Percentiles rank a stretch among this genome's conserved stretches.
These are phyloP conservation scores for Mariannaea elegans DNA, from an alignment of 2,329 filamentous ascomycete species.

Conservation along the genomic window DNA sequence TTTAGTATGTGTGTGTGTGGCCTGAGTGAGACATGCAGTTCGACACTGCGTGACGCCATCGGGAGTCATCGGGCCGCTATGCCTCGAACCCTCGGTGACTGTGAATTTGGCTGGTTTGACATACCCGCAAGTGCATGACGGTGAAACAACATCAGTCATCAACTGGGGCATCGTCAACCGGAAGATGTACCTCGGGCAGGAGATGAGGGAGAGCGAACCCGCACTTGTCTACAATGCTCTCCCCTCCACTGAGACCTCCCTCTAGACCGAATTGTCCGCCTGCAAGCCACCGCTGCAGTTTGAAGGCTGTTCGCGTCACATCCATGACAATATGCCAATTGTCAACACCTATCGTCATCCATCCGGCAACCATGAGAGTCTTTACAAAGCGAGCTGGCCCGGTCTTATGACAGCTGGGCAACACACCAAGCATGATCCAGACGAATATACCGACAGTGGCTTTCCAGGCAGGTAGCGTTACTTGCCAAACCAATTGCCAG, in stretches of 20 bases:
- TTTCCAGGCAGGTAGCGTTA: slow-evolving; percentile 57
- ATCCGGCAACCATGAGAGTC: slow-evolving; percentile 53
- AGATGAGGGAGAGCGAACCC: slow-evolving; percentile 34
- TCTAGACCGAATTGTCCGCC: slow-evolving; percentile 27
- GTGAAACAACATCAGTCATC: slow-evolving; percentile 10
- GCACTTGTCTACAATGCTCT: slow-evolving; percentile 38
- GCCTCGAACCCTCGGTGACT: neutral
- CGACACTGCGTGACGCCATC: slow-evolving; percentile 18
- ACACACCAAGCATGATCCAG: slow-evolving; percentile 57
- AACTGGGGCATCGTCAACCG: slow-evolving; percentile 27
- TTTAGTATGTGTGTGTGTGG: neutral
- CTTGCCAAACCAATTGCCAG: slow-evolving; percentile 58
- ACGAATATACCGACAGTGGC: slow-evolving; percentile 57
- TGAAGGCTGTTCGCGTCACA: slow-evolving; percentile 48
- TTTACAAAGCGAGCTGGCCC: slow-evolving; percentile 56
- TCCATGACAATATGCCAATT: slow-evolving; percentile 57
- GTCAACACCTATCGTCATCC: slow-evolving; percentile 57
- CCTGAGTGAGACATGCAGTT: slow-evolving; percentile 36
- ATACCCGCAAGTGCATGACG: neutral
- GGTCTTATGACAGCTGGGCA: slow-evolving; percentile 49
- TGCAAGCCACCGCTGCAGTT: slow-evolving; percentile 54
- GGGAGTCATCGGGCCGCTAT: slow-evolving; percentile 1
- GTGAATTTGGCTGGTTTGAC: neutral
- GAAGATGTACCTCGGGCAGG: slow-evolving; percentile 31
- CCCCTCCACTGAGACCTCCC: slow-evolving; percentile 36